Conservation (phyloP, 2,329 filamentous ascomycete genomes). For the Aspergillus ruber region DNA sequence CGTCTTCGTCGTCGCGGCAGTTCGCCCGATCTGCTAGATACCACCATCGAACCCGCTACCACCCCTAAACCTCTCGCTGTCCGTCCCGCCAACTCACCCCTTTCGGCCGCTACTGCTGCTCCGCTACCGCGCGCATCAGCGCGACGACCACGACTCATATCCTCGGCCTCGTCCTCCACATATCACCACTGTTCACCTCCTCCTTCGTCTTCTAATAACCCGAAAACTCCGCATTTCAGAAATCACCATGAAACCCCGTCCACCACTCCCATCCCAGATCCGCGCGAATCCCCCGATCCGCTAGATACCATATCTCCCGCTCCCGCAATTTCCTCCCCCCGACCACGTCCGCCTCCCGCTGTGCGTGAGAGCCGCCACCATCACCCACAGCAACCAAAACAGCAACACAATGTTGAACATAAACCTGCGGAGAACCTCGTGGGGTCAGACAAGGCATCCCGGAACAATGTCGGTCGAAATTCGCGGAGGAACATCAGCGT, state of each 20-base stretch:
- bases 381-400: background rate
- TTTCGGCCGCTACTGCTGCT: conserved; percentile 1
- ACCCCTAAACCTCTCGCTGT: background rate
- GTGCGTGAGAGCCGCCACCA: background rate
- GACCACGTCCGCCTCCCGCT: conserved; percentile 1
- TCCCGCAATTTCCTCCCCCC: conserved; percentile 7
- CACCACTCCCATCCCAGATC: conserved; percentile 10
- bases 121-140: conserved; percentile 11
- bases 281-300: conserved; percentile 22
- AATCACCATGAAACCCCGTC: conserved; percentile 12
- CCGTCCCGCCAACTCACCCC: conserved; percentile 5
- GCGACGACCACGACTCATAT: conserved; percentile 8
- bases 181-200: conserved; percentile 2
- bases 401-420: background rate
- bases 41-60: conserved; percentile 13
- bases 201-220: conserved; percentile 4
- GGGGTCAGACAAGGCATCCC: background rate
- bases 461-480: conserved; percentile 3
- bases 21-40: conserved; percentile 28
- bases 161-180: conserved; percentile 2
- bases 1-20: conserved; percentile 20
- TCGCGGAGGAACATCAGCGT: background rate
- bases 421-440: conserved; percentile 1
- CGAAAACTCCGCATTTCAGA: conserved; percentile 11
- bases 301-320: conserved; percentile 19